Base-by-base conservation (phyloP, 257 asterid genomes). In the Leptodermis oblonga region DNA sequence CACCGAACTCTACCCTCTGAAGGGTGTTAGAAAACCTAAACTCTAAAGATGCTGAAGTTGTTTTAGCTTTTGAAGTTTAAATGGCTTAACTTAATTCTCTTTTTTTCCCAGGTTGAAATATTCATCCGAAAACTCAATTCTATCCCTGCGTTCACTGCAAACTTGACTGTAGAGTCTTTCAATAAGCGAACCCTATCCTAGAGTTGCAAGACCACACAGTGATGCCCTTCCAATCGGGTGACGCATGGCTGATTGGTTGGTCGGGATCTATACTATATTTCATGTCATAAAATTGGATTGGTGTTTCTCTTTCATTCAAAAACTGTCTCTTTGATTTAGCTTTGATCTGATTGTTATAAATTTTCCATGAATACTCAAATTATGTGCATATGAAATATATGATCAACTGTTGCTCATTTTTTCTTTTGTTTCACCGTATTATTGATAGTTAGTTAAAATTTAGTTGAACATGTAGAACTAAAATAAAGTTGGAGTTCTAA, bases 91-190 rank as follows among this genome's bases (percentile, higher is more conserved):
- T 14, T 53, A 13, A 3, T 25, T 26, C 43, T 30, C 14, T 7
- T 39, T 26, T n/a, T 62, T 72, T 73, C 77, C 71, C 90, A 90
- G 96, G 94, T 88, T 62, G 97, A 93, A 68, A 83, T 93, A 70
- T 88, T 90, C 74, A 85, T 88, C 72, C 76, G 84, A 71, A 90
- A 89, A 87, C 83, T 93, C 93, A 93, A 87, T 55, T 88, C 97
- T 1, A 75, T 93, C 43, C 96, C 92, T n/a, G 97, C 96, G 62
- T 93, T 93, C 84, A 89, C 95, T 0, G 95, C 96, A n/a, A 93
- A 90, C 72, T 81, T 93, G 84, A 90, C 97, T 0, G 86, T 93
- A 54, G 97, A 90, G 76, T 90, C 97, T 66, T 90, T 88, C 83
- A 93, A 90, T 68, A 93, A 82, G 86, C 90, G 96, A 67, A 93